Evolutionary conservation across 352 stramenopile species (phyloP), one percentile per base, ranked within the genome.

Genomic region (Aphanomyces stellatus): DNA sequence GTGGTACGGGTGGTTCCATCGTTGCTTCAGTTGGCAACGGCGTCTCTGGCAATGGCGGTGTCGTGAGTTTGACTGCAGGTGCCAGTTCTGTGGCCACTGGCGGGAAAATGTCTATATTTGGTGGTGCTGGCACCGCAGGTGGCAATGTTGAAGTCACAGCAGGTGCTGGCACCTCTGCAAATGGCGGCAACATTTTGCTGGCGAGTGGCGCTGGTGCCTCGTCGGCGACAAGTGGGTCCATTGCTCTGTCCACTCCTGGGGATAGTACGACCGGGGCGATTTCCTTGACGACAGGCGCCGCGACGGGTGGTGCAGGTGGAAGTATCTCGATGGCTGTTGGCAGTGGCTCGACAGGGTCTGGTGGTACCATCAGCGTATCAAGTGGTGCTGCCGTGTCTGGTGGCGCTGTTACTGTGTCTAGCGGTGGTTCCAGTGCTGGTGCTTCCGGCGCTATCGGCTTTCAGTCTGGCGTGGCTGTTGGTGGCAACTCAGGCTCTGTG

Each of bases 221-320:
- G 0, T 24, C 53, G 17, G 53, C 25, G 17, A 48, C 25, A 35
- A 81, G 82, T 27, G 73, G 78, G 55, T 30, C 19, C 13, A 46
- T 62, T 24, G 30, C 17, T 22, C 8, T 62, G 22, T 31, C 30
- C 13, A 62, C 53, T 10, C 30, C 53, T 25, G 33, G 13, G 22
- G 76, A 73, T 25, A 78, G 72, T 49, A 81, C 78, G 2, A 90
- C 80, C 70, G 82, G 81, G 0, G 71, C 75, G 51, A 66, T 90
- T 0, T 40, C 49, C n/a, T 10, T 95, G 3, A n/a, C 19, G 1
- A 88, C 82, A 7, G 65, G 81, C 37, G 53, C 77, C 56, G 81
- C 81, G 10, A 75, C 60, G 13, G 71, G 76, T 61, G 82, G 82
- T 28, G 74, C 82, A 33, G 88, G 80, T 57, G 82, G 82, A 22